A percentile compares a stretch with the other conserved stretches of the same genome.
These are phyloP conservation scores for Geosmithia putterillii DNA, from an alignment of 2,329 filamentous ascomycete species.

Conservation along the genomic window DNA sequence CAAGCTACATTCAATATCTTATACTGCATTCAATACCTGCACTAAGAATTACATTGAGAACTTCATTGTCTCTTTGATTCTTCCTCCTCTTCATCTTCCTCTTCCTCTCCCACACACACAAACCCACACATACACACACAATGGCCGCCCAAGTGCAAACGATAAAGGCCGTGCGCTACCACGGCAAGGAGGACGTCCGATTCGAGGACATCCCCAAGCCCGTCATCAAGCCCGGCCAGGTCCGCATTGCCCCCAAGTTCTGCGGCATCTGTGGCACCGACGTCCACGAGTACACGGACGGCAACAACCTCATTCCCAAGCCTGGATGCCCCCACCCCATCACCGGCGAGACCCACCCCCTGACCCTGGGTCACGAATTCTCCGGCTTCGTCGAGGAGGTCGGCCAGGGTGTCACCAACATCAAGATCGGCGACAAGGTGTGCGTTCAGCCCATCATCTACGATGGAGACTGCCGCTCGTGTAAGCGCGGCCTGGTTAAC, in stretches of 20 bases:
- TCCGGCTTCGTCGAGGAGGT: slow-evolving; percentile 46
- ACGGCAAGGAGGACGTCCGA: slow-evolving; percentile 42
- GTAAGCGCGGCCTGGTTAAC: slow-evolving; percentile 38
- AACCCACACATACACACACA: neutral
- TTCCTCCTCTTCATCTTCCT: neutral
- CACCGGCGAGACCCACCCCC: slow-evolving; percentile 42
- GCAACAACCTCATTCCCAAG: slow-evolving; percentile 21
- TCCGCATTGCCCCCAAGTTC: slow-evolving; percentile 24
- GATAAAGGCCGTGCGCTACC: slow-evolving; percentile 42
- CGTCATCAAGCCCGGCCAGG: slow-evolving; percentile 32
- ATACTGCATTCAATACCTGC: too few species aligned
- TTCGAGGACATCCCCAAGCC: slow-evolving; percentile 37
- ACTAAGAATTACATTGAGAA: too few species aligned
- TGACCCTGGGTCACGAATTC: slow-evolving; percentile 55
- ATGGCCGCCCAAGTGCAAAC: neutral
- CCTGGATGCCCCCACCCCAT: slow-evolving; percentile 41
- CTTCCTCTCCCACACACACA: neutral
- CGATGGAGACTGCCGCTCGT: slow-evolving; percentile 43
- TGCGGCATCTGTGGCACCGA: slow-evolving; percentile 40
- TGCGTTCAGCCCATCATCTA: slow-evolving; percentile 48
- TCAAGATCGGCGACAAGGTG: slow-evolving; percentile 44
- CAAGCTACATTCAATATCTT: neutral
- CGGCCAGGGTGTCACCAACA: slow-evolving; percentile 30
- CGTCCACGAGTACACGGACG: slow-evolving; percentile 17
- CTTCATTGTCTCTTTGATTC: neutral